These are phyloP conservation scores for Trypanosoma theileri DNA, from an alignment of 208 protist genomes.

Conservation along the genomic window DNA sequence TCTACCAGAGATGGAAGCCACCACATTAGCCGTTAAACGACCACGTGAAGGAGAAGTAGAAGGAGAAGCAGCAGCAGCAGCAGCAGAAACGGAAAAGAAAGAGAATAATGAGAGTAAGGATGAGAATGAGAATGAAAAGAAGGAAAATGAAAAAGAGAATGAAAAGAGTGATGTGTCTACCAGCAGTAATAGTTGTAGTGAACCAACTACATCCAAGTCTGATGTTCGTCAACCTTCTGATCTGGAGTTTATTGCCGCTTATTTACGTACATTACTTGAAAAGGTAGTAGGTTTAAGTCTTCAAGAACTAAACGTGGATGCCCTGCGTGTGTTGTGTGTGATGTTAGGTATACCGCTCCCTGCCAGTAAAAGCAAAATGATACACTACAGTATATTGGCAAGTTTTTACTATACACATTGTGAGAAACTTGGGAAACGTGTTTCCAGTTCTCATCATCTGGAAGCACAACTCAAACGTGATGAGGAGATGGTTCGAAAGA, in stretches of 20 bases:
- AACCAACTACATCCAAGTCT: too few species aligned
- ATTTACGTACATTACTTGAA: slow-evolving; percentile 75
- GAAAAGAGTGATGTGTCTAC: too few species aligned
- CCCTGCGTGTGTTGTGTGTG: slow-evolving; percentile 67
- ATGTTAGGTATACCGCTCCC: slow-evolving; percentile 68
- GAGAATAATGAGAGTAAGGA: background rate
- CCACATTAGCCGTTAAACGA: slow-evolving; percentile 10
- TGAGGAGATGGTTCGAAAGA: slow-evolving; percentile 42
- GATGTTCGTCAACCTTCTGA: slow-evolving; percentile 21
- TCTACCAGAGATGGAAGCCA: too few species aligned
- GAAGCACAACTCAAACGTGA: slow-evolving; percentile 53
- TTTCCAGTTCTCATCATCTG: slow-evolving; percentile 46
- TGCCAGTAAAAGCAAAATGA: slow-evolving; percentile 44
- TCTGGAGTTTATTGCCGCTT: slow-evolving; percentile 64
- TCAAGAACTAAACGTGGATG: slow-evolving; percentile 55
- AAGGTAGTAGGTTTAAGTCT: slow-evolving; percentile 73
- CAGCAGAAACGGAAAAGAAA: background rate
- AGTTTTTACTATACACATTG: slow-evolving; percentile 83
- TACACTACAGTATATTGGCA: slow-evolving; percentile 77
- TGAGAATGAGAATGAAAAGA: background rate
- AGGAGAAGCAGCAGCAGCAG: background rate
- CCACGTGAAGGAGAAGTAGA: slow-evolving; percentile 10
- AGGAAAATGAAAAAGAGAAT: background rate
- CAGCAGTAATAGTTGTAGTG: too few species aligned
- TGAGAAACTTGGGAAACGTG: slow-evolving; percentile 82